These are phyloP conservation scores for Fusarium sterilihyphosum DNA, from an alignment of 2,329 filamentous ascomycete genomes.

Conservation along the genomic window DNA sequence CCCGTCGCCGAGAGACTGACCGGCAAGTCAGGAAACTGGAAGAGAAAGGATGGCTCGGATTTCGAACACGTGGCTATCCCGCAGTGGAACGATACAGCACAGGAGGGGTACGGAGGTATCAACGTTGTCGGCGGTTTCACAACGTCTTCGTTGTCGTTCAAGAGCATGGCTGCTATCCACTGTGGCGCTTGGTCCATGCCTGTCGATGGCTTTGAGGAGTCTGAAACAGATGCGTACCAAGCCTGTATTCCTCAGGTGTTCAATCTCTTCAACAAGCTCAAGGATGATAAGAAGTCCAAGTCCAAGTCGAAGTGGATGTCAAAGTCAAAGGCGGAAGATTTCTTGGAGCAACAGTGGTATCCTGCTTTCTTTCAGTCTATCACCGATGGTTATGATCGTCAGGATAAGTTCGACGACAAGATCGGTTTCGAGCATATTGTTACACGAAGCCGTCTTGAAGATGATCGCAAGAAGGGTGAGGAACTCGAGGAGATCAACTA, in stretches of 20 bases:
- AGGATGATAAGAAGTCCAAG: constrained; percentile 20
- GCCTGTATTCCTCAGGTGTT: constrained; percentile 55
- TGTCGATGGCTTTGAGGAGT: constrained; percentile 54
- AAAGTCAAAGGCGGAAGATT: constrained; percentile 21
- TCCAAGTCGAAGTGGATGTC: background rate
- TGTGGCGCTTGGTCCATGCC: constrained; percentile 54
- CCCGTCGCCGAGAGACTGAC: constrained; percentile 36
- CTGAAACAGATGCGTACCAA: constrained; percentile 54
- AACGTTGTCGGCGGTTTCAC: constrained; percentile 54
- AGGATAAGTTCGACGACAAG: constrained; percentile 45
- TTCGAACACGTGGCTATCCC: constrained; percentile 41
- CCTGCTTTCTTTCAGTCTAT: constrained; percentile 50
- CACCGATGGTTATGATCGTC: constrained; percentile 49
- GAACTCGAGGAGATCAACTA: constrained; percentile 45
- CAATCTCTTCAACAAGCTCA: constrained; percentile 46
- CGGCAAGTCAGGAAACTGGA: constrained; percentile 35
- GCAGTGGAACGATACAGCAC: constrained; percentile 39
- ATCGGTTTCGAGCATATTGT: constrained; percentile 48
- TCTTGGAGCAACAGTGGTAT: constrained; percentile 46
- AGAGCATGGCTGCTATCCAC: constrained; percentile 54
- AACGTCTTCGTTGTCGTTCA: constrained; percentile 55
- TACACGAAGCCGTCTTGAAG: constrained; percentile 42
- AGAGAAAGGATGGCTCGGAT: constrained; percentile 38
- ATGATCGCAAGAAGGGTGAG: constrained; percentile 22
- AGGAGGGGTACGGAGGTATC: constrained; percentile 51